Base-by-base conservation (phyloP, 1,139 yeast genomes). In the Geotrichum klebahnii region DNA sequence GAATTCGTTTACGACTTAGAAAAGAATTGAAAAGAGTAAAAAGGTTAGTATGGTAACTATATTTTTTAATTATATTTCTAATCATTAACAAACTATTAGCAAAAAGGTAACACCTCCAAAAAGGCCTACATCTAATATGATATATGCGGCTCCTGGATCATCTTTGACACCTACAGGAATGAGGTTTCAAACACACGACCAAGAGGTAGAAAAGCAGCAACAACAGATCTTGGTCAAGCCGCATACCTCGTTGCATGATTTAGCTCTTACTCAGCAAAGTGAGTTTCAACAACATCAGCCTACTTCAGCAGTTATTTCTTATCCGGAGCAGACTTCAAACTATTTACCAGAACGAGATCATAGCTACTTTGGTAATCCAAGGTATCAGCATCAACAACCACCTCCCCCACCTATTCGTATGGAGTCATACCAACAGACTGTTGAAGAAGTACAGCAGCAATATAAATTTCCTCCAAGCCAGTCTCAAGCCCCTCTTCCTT, bases 1-100 rank as follows among this genome's bases (percentile, higher is more conserved):
- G 61, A 23, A 59, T 58, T 17, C 53, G 61, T 9, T 48, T 58
- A n/a, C 55, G 61, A 9, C 53, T 58, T 8, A 51, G 61, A n/a
- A 58, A 58, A 44, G 61, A 58, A 31, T 51, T 58, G 14, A 51
- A 51, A 22, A 37, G 45, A 6, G 31, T 44, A 4, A 51, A 46
- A 39, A 44, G 41, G 50, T 46, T 37, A 38, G n/a, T n/a, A n/a
- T n/a, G n/a, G 52, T 33, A 4, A 19, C 2, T 2, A n/a, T 36
- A 26, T 33, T 8, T 31, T 12, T 3, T 12, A 17, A 23, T 6
- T 14, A 23, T 6, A 23, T 24, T 19, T 20, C 22, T 10, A n/a
- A 16, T 16, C 6, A n/a, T 12, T 20, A n/a, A n/a, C n/a, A n/a
- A n/a, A 9, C 19, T 3, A 3, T 10, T 28, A 36, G 39, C 24